A percentile compares a stretch with the other conserved stretches of the same genome.
Conservation (phyloP, 345 rosid species). For the Acer saccharum region DNA sequence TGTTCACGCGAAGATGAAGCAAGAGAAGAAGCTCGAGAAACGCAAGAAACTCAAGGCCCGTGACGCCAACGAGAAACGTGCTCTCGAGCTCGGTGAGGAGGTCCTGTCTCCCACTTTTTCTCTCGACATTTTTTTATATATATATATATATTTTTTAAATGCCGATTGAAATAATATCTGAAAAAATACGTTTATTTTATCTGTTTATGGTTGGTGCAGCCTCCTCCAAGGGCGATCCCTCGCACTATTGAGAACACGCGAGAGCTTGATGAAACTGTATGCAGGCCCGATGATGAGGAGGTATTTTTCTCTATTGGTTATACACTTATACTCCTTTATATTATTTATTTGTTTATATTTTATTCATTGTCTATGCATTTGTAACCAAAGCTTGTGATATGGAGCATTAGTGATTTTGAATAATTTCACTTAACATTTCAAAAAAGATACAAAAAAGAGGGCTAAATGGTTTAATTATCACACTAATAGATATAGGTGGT, state of each 20-base stretch:
- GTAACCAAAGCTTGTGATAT: neutral
- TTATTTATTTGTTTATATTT: neutral
- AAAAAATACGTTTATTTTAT: neutral
- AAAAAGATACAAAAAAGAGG: no score
- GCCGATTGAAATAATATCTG: no score
- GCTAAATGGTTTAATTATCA: no score
- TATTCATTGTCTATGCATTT: neutral
- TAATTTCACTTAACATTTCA: no score
- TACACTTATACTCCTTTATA: no score
- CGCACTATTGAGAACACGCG: constrained; percentile 93
- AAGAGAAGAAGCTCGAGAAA: constrained; percentile 82
- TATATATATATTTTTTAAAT: neutral
- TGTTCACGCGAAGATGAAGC: constrained; percentile 78
- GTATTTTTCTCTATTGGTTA: constrained; percentile 29
- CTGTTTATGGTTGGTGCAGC: constrained; percentile 40
- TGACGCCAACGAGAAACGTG: constrained; percentile 73
- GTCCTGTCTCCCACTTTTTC: constrained; percentile 27
- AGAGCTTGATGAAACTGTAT: constrained; percentile 85
- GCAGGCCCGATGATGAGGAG: constrained; percentile 93
- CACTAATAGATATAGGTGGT: no score
- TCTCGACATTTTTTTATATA: neutral
- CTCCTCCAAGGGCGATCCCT: constrained; percentile 66
- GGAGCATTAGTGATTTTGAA: no score
- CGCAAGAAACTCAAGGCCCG: constrained; percentile 82
- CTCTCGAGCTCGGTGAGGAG: constrained; percentile 96